Base-by-base conservation (phyloP, 2,329 filamentous ascomycete species). In the Pseudogymnoascus sp. region DNA sequence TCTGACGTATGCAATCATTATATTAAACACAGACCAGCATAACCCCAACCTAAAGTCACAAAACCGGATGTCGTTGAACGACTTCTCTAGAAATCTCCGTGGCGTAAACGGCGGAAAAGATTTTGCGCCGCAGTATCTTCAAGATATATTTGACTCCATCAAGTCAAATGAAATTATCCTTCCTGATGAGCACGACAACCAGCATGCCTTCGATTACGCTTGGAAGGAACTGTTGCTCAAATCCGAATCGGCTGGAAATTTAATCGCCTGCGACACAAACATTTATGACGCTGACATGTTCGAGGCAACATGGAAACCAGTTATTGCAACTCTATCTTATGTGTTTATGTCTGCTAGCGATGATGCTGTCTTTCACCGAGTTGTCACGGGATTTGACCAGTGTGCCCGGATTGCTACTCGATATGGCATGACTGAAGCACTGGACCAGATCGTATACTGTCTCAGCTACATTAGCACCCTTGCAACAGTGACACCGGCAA, bases 331-430 rank as follows among this genome's bases (percentile, higher is more conserved):
- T 0, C 78, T 99, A 60, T 95, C 94, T 11, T 99, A 97, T 71
- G 94, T 99, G 3, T 99, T 99, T 77, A 96, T 97, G 88, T 97
- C 93, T 35, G 95, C 95, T 14, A 96, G 91, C 0, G 95, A 99
- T 70, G 94, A 99, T 72, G 85, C 93, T 0, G 94, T 99, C 2
- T 99, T 96, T 71, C 90, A 90, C 35, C 85, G 94, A 63, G 89
- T 99, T 16, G 91, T 97, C 28, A 90, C 90, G 57, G 94, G 94
- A 1, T 99, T 99, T 70, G 91, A 96, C 68, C 93, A 99, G 73
- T 97, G 93, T 72, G 92, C 94, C 16, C 88, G 90, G 63, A 96
- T 99, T 66, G 93, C 94, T 5, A 86, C 90, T 6, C 89, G 86
- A 69, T 93, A 97, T 73, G 83, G 83, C 11, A 81, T 96, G 67